Evolutionary conservation across 345 rosid species (phyloP).

Genomic region (Eucalyptus brandiana): DNA sequence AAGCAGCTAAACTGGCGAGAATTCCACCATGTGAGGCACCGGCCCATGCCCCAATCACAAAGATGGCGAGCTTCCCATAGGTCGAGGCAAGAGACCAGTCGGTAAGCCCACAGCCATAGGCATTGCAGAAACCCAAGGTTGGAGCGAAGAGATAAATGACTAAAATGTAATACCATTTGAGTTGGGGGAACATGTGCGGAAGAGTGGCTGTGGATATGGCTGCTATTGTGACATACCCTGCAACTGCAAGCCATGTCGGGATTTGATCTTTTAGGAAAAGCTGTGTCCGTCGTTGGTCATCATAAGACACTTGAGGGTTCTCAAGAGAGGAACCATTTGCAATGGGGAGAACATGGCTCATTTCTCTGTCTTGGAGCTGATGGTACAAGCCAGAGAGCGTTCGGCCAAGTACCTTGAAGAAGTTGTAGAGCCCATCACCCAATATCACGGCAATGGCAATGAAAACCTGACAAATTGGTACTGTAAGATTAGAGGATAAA

Average conservation of each 20-base stretch:
- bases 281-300: background rate
- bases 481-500: background rate
- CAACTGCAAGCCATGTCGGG: slow-evolving; percentile 2
- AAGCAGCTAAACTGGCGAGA: slow-evolving; percentile 4
- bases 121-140: slow-evolving; percentile 9
- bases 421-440: slow-evolving; percentile 14
- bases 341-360: background rate
- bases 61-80: slow-evolving; percentile 6
- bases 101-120: slow-evolving; percentile 14
- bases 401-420: background rate
- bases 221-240: background rate
- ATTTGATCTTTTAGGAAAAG: slow-evolving; percentile 8
- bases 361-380: background rate
- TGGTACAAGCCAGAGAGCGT: background rate
- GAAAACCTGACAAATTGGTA: background rate
- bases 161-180: slow-evolving; percentile 14
- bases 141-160: slow-evolving; percentile 4
- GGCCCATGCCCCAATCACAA: slow-evolving; percentile 11
- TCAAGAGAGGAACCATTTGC: background rate
- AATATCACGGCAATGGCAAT: slow-evolving; percentile 2
- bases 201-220: background rate
- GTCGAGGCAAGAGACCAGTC: slow-evolving; percentile 5
- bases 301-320: background rate
- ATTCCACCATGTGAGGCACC: slow-evolving; percentile 5
- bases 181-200: slow-evolving; percentile 1